phyloP scores from a whole-genome alignment of 352 stramenopile genomes.

The Phytophthora europaea region DNA sequence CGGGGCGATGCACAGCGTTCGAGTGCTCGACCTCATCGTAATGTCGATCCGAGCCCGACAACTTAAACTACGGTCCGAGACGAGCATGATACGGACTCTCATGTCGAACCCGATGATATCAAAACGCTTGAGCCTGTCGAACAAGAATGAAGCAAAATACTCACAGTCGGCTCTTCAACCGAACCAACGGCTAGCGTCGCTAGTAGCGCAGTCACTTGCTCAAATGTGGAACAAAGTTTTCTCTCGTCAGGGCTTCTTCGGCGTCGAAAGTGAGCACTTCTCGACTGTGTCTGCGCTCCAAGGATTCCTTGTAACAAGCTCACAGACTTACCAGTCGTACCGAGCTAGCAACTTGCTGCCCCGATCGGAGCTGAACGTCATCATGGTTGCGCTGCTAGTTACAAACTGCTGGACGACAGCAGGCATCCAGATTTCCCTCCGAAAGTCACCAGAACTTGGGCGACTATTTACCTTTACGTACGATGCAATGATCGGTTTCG shows the following conservation, averaged over 20 bases:
- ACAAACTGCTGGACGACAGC: slow-evolving; percentile 38
- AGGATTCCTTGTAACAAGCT: slow-evolving; percentile 30
- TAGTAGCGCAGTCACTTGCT: background rate
- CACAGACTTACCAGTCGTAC: slow-evolving; percentile 44
- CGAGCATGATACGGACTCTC: background rate
- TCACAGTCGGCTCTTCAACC: background rate
- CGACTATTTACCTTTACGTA: slow-evolving; percentile 14
- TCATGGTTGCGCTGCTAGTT: slow-evolving; percentile 28
- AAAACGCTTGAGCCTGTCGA: too few relatives aligned
- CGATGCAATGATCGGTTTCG: slow-evolving; percentile 27
- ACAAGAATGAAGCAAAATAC: too few relatives aligned
- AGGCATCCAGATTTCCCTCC: slow-evolving; percentile 25
- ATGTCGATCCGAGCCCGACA: slow-evolving; percentile 27
- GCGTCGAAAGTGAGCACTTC: slow-evolving; percentile 41
- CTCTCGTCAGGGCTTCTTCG: slow-evolving; percentile 25
- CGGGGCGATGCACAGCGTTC: slow-evolving; percentile 34
- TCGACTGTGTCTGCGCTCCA: slow-evolving; percentile 26
- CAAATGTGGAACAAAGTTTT: slow-evolving; percentile 18
- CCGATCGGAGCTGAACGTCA: slow-evolving; percentile 11
- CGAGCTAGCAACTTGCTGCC: slow-evolving; percentile 30
- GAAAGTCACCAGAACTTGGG: slow-evolving; percentile 19
- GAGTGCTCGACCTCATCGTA: slow-evolving; percentile 29
- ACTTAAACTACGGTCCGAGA: slow-evolving; percentile 23
- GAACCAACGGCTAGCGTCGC: background rate
- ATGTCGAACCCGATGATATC: too few relatives aligned